Evolutionary conservation across 768 basidiomycete species (phyloP).

Genomic region (Tricholoma bakamatsutake): DNA sequence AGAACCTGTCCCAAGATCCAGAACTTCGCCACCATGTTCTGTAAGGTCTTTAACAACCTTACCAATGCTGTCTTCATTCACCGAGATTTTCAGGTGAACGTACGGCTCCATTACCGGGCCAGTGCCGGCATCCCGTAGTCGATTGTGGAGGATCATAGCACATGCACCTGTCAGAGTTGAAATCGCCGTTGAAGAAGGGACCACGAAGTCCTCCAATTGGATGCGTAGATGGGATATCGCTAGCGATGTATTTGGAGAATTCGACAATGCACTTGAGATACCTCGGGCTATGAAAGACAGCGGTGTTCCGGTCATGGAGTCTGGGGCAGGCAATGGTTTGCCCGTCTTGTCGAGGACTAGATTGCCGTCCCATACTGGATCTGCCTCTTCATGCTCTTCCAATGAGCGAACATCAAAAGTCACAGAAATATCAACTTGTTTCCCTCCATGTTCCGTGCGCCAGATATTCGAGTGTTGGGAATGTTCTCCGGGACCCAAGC

Average conservation of each 20-base stretch:
- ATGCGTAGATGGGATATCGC: conserved; percentile 62
- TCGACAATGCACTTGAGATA: conserved; percentile 64
- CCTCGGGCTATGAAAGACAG: conserved; percentile 59
- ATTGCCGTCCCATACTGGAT: conserved; percentile 75
- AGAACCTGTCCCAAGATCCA: conserved; percentile 54
- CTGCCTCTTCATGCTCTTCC: conserved; percentile 48
- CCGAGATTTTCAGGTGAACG: conserved; percentile 59
- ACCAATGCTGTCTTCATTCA: conserved; percentile 63
- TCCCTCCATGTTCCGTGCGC: conserved; percentile 61
- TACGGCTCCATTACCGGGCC: conserved; percentile 81
- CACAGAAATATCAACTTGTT: conserved; percentile 43
- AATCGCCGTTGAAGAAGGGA: conserved; percentile 37
- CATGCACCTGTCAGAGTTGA: conserved; percentile 61
- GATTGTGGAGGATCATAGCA: conserved; percentile 56
- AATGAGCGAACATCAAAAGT: conserved; percentile 52
- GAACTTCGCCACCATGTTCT: conserved; percentile 74
- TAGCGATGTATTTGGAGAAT: conserved; percentile 73
- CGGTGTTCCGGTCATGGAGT: conserved; percentile 42
- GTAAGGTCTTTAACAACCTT: conserved; percentile 82
- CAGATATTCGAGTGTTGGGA: conserved; percentile 39
- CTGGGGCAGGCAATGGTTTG: conserved; percentile 45
- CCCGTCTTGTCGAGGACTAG: conserved; percentile 54
- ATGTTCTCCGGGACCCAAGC: conserved; percentile 28
- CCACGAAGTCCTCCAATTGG: conserved; percentile 38
- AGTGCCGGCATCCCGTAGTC: conserved; percentile 54